Base-by-base conservation (phyloP, 805 yeast species). In the Metschnikowia cubensis region DNA sequence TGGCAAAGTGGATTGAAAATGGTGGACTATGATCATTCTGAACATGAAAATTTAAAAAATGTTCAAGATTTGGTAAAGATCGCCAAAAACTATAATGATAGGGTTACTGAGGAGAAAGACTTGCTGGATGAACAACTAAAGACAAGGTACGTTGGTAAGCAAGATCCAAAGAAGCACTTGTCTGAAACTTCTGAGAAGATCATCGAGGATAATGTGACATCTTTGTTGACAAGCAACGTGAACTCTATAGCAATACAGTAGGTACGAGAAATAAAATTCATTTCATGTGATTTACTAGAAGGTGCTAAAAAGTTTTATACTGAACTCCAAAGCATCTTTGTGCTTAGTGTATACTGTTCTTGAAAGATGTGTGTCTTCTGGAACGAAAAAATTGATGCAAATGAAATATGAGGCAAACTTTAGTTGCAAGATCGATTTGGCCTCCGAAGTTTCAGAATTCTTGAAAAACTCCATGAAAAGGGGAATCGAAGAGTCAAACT, bases 161-260 rank as follows among this genome's bases (percentile, higher is more conserved):
- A 92, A 71, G 99, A 94, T 69, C 99, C 99, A 38, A 94, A 95
- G 82, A 94, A 92, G 74, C 99, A 94, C 74, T 76, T 94, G 61
- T 80, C 85, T 43, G 97, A 89, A 55, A 87, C 95, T 0, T 95
- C 96, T 10, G 95, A 89, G 57, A 75, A 77, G 53, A 76, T 89
- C 47, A 81, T 95, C 60, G 99, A 94, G 69, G 94, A 89, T 47
- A 95, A 94, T 65, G 84, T 94, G 44, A 89, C 89, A 11, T 83
- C 96, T 33, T 79, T 92, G 55, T 75, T 91, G 63, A 88, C 96
- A 14, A 88, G 97, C 45, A 87, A 87, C 68, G 91, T 94, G 38
- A 91, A 94, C 68, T 82, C 92, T 42, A 84, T 89, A 50, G 96
- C 97, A 25, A 89, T 94, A 59, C 86, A 86, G 68, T 89, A 76